Evolutionary conservation across 2,329 filamentous ascomycete genomes (phyloP).

Genomic region (Coniochaeta sp.): DNA sequence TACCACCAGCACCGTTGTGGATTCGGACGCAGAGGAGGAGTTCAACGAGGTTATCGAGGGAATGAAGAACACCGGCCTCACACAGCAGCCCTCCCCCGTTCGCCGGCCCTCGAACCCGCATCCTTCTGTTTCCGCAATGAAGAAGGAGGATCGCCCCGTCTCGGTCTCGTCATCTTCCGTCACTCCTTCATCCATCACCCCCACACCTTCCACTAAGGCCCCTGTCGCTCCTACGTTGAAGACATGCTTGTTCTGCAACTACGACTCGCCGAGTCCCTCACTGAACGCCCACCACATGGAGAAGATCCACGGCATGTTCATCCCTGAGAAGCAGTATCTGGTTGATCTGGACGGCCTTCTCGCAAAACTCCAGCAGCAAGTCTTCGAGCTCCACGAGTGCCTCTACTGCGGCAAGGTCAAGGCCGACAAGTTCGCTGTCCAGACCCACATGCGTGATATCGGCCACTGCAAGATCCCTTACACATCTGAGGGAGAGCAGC

Average conservation of each 20-base stretch:
- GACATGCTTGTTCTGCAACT: constrained; percentile 87
- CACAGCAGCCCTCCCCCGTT: constrained; percentile 42
- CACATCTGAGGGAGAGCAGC: constrained; percentile 77
- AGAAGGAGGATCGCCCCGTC: constrained; percentile 39
- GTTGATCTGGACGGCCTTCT: constrained; percentile 77
- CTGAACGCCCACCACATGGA: constrained; percentile 86
- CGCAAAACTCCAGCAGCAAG: constrained; percentile 69
- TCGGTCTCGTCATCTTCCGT: constrained; percentile 18
- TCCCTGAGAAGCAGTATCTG: constrained; percentile 82
- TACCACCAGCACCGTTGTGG: constrained; percentile 38
- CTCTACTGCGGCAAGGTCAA: constrained; percentile 82
- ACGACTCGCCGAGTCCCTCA: constrained; percentile 66
- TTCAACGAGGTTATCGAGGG: constrained; percentile 72
- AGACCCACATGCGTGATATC: constrained; percentile 96
- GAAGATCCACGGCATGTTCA: constrained; percentile 89
- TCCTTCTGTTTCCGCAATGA: constrained; percentile 29
- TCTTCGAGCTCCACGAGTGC: constrained; percentile 76
- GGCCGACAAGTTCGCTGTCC: constrained; percentile 69
- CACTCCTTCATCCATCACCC: constrained; percentile 14
- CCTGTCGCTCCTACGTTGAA: constrained; percentile 36
- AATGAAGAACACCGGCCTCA: constrained; percentile 57
- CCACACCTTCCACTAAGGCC: constrained; percentile 18
- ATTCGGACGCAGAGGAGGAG: constrained; percentile 65
- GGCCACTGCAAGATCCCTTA: constrained; percentile 97
- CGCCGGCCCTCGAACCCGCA: constrained; percentile 48